phyloP scores from a whole-genome alignment of 257 asterid genomes.

The Gynochthodes officinalis region DNA sequence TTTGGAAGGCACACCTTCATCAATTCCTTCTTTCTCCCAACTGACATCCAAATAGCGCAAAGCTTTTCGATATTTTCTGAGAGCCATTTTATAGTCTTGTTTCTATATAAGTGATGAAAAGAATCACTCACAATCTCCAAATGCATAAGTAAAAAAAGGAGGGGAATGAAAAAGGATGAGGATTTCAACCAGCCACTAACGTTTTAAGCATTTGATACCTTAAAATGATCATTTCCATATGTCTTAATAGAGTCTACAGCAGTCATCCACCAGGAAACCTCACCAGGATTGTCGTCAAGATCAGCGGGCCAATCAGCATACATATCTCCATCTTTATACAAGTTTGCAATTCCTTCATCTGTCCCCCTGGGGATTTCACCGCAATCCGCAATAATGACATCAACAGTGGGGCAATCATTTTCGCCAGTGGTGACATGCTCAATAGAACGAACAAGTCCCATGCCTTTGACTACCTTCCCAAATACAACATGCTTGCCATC shows the following conservation, averaged over 20 bases:
- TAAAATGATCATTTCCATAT: conserved; percentile 80
- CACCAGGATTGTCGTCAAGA: conserved; percentile 58
- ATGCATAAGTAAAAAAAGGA: not conserved
- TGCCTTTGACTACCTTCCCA: conserved; percentile 87
- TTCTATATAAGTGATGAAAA: conserved; percentile 44
- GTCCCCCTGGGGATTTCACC: conserved; percentile 82
- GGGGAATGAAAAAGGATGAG: not conserved
- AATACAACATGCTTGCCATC: conserved; percentile 94
- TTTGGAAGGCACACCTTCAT: conserved; percentile 51
- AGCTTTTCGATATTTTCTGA: conserved; percentile 91
- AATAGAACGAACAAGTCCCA: conserved; percentile 87
- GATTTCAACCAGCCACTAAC: conserved; percentile 7
- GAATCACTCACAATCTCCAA: conserved; percentile 2
- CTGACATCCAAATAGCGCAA: conserved; percentile 85
- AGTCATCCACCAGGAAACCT: conserved; percentile 84
- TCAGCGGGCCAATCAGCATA: conserved; percentile 96
- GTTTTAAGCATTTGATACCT: conserved; percentile 41
- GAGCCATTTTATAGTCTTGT: conserved; percentile 97
- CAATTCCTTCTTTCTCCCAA: conserved; percentile 99
- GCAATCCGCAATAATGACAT: conserved; percentile 59
- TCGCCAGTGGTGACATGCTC: conserved; percentile 73
- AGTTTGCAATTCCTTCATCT: conserved; percentile 74
- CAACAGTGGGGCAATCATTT: conserved; percentile 59
- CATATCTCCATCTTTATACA: conserved; percentile 79
- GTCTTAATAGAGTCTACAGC: conserved; percentile 74